Evolutionary conservation across 2,329 filamentous ascomycete genomes (phyloP).

Genomic region (Colletotrichum sp.): DNA sequence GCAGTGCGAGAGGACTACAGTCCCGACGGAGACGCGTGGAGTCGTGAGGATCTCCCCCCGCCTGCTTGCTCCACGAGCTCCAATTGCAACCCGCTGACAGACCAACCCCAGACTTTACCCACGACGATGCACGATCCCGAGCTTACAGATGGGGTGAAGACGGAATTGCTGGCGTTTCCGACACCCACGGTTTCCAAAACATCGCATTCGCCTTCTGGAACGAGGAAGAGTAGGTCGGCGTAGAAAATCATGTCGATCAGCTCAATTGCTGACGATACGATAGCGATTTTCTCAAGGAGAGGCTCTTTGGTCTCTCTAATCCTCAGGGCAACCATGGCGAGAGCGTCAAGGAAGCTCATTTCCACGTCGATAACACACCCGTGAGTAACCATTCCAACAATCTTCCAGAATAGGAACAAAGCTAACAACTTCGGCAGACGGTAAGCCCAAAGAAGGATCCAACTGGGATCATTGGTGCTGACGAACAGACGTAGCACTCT

Average conservation of each 20-base stretch:
- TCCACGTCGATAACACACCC: slow-evolving; percentile 94
- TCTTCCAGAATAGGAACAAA: background rate
- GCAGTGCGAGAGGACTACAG: slow-evolving; percentile 90
- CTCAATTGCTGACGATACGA: slow-evolving; percentile 40
- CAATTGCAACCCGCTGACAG: slow-evolving; percentile 21
- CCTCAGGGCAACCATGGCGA: slow-evolving; percentile 97
- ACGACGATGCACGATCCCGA: slow-evolving; percentile 88
- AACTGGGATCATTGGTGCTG: slow-evolving; percentile 1
- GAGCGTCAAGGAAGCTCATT: slow-evolving; percentile 95
- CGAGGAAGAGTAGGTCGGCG: slow-evolving; percentile 81
- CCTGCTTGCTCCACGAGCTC: slow-evolving; percentile 5
- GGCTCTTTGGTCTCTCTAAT: slow-evolving; percentile 93
- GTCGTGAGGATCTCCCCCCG: slow-evolving; percentile 66
- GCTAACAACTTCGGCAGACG: slow-evolving; percentile 15
- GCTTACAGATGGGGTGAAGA: slow-evolving; percentile 97
- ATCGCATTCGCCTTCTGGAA: slow-evolving; percentile 98
- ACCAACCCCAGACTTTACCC: slow-evolving; percentile 77
- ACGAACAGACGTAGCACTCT: slow-evolving; percentile 70
- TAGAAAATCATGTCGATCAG: slow-evolving; percentile 20
- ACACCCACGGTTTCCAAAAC: slow-evolving; percentile 90
- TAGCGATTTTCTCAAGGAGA: slow-evolving; percentile 92
- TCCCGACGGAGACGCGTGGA: slow-evolving; percentile 93
- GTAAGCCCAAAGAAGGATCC: background rate
- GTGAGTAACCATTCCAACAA: slow-evolving; percentile 37
- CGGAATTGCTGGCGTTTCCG: slow-evolving; percentile 91